Conservation (phyloP, 805 yeast genomes). For the Candida xyloterini region DNA sequence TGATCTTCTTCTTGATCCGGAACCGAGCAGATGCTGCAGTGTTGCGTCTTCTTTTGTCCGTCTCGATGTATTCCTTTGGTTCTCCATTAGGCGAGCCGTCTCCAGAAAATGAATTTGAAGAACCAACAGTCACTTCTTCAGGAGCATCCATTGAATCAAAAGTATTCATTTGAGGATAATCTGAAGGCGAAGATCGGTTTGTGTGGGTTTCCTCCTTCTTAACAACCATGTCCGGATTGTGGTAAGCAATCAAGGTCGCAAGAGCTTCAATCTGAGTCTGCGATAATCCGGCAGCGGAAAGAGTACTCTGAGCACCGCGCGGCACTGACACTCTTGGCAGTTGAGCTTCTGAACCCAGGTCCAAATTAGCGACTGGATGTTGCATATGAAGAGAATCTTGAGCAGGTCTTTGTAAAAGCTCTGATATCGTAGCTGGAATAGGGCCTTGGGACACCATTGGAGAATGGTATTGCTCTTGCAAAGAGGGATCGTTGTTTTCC, state of each 20-base stretch:
- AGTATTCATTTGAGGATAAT: conserved; percentile 4
- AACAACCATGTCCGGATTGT: conserved; percentile 32
- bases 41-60: conserved; percentile 79
- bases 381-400: conserved; percentile 25
- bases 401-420: conserved; percentile 14
- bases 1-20: conserved; percentile 85
- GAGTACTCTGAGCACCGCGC: conserved; percentile 62
- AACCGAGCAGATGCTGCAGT: conserved; percentile 95
- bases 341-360: conserved; percentile 2
- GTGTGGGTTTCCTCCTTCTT: not conserved
- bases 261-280: conserved; percentile 70
- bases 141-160: conserved; percentile 2
- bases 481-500: conserved; percentile 9
- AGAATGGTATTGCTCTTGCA: conserved; percentile 4
- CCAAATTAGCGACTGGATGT: conserved; percentile 25
- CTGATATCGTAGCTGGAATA: conserved; percentile 34
- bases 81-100: conserved; percentile 2
- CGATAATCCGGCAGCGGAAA: conserved; percentile 63
- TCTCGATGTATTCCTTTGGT: conserved; percentile 32
- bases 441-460: conserved; percentile 6
- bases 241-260: conserved; percentile 71
- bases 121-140: conserved; percentile 2
- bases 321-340: conserved; percentile 66
- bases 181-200: not conserved
- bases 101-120: not conserved